Evolutionary conservation across 73 alveolate genomes (phyloP).

Genomic region (Strombidium stylifer): DNA sequence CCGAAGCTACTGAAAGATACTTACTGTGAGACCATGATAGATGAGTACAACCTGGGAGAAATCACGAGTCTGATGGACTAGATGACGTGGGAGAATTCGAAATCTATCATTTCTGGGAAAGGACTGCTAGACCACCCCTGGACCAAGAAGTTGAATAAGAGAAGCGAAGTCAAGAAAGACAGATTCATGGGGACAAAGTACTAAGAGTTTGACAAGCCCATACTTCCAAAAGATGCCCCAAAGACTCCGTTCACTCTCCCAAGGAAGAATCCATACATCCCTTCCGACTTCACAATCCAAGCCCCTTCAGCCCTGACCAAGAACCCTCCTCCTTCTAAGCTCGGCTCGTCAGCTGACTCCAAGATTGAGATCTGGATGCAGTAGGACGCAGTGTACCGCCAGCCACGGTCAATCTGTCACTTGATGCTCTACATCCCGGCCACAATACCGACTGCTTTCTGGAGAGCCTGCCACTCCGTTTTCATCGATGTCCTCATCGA

Average conservation of each 20-base stretch:
- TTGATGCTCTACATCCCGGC: constrained; percentile 10
- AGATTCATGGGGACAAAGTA: constrained; percentile 23
- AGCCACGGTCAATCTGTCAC: constrained; percentile 20
- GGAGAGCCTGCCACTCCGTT: constrained; percentile 21
- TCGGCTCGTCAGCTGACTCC: background rate
- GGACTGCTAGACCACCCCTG: background rate
- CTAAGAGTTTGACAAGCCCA: background rate
- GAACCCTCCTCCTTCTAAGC: background rate
- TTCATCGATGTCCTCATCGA: constrained; percentile 24
- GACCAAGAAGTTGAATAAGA: background rate
- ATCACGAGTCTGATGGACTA: background rate
- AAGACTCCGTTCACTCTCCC: constrained; percentile 6
- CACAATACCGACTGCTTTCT: background rate
- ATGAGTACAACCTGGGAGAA: background rate
- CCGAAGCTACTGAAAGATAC: background rate
- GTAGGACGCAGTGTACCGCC: background rate
- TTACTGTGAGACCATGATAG: constrained; percentile 8
- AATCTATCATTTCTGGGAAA: constrained; percentile 16
- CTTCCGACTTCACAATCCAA: constrained; percentile 7
- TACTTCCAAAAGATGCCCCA: too few relatives aligned
- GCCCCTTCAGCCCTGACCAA: background rate
- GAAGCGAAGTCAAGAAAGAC: too few relatives aligned
- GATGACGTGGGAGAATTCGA: constrained; percentile 5
- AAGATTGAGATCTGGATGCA: constrained; percentile 6
- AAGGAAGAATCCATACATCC: constrained; percentile 16